Conservation (phyloP, 768 basidiomycete genomes). For the Trametes sanguinea region DNA sequence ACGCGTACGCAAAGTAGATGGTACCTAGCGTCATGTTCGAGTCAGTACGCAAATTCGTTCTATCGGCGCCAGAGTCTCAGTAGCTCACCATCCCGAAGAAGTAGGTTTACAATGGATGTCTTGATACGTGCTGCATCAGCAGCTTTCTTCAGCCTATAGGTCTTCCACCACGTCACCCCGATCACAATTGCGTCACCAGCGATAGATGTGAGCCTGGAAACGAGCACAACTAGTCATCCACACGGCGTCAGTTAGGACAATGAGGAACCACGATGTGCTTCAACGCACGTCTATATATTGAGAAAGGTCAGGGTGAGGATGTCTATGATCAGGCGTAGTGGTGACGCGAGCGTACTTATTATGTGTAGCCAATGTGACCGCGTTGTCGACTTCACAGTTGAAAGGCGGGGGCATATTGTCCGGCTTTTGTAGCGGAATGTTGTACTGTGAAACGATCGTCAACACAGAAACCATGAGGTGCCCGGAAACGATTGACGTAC, state of each 20-base stretch:
- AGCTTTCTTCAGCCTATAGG: conserved; percentile 4
- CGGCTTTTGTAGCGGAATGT: background rate
- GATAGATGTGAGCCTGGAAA: conserved; percentile 2
- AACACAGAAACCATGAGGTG: background rate
- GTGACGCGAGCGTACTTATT: background rate
- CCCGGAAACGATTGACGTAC: background rate
- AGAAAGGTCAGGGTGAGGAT: too few species aligned
- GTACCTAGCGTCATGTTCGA: background rate
- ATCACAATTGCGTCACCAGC: conserved; percentile 9
- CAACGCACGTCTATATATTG: too few species aligned
- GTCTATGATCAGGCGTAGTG: background rate
- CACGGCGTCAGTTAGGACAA: too few species aligned
- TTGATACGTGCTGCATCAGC: conserved; percentile 1
- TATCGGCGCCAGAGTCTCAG: background rate
- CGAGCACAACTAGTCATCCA: background rate
- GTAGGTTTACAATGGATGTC: conserved; percentile 2
- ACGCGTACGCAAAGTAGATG: conserved; percentile 4
- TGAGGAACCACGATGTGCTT: too few species aligned
- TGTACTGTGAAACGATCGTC: background rate
- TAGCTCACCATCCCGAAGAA: conserved; percentile 7
- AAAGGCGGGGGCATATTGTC: conserved; percentile 7
- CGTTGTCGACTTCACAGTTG: background rate
- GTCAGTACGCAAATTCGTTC: background rate
- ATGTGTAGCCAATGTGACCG: background rate
- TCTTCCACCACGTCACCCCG: conserved; percentile 18